phyloP scores from a whole-genome alignment of 495 filamentous ascomycete genomes.

The Trichoderma erinaceum region DNA sequence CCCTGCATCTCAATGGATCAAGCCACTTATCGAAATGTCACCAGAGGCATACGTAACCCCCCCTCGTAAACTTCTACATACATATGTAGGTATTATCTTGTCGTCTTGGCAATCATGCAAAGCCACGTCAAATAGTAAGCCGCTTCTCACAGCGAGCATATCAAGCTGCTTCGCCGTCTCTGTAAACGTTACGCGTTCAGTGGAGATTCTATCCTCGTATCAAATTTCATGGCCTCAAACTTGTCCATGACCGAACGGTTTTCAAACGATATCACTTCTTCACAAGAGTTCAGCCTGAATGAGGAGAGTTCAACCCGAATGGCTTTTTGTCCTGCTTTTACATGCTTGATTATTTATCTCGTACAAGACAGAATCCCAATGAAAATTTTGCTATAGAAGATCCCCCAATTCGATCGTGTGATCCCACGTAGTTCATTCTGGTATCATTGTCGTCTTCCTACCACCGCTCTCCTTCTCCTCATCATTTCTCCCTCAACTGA shows the following conservation, averaged over 20 bases:
- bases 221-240: background rate
- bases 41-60: too few species aligned
- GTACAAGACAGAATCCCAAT: background rate
- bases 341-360: background rate
- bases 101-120: too few species aligned
- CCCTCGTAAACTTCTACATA: too few species aligned
- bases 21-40: too few species aligned
- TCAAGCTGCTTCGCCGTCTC: background rate
- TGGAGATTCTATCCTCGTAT: background rate
- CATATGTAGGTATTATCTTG: too few species aligned
- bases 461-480: background rate
- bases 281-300: background rate
- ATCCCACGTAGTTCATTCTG: background rate
- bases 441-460: conserved; percentile 5
- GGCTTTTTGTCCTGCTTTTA: background rate
- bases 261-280: too few species aligned
- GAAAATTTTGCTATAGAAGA: background rate
- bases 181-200: background rate
- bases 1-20: too few species aligned
- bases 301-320: background rate
- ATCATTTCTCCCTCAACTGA: background rate
- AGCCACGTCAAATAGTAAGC: too few species aligned
- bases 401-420: background rate
- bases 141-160: too few species aligned
- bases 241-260: too few species aligned